Conservation (phyloP, 2,329 filamentous ascomycete genomes). For the Trichoderma sp. region DNA sequence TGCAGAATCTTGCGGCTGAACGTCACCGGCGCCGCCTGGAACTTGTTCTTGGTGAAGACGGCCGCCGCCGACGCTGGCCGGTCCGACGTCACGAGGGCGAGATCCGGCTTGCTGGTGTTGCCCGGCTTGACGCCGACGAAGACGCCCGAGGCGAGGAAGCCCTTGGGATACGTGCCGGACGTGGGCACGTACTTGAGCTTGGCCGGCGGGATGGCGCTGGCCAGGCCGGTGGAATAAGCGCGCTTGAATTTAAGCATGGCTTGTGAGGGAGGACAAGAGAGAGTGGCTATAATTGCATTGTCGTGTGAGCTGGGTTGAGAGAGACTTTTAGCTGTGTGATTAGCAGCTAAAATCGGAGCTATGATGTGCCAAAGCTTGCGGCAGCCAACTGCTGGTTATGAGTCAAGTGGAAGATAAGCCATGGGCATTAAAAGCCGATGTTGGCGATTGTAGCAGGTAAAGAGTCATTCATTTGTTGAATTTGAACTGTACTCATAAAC, state of each 20-base stretch:
- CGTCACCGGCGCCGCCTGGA: conserved; percentile 92
- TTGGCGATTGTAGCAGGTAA: background rate
- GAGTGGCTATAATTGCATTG: background rate
- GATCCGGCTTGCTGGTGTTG: conserved; percentile 87
- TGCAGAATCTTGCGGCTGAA: conserved; percentile 73
- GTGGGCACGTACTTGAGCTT: conserved; percentile 91
- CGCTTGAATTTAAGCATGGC: conserved; percentile 36
- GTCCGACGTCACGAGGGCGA: conserved; percentile 85
- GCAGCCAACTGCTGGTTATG: conserved; percentile 1
- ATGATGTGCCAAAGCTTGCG: background rate
- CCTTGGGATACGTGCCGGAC: conserved; percentile 82
- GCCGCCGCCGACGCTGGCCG: conserved; percentile 81
- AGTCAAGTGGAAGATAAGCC: background rate
- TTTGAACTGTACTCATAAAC: background rate
- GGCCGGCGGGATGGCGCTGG: conserved; percentile 60
- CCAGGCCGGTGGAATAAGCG: conserved; percentile 34
- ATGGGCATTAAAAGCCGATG: background rate
- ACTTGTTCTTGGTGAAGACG: conserved; percentile 97
- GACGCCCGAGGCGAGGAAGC: conserved; percentile 82
- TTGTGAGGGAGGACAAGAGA: background rate
- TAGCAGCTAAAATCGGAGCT: background rate
- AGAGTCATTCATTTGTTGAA: background rate
- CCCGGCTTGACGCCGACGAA: conserved; percentile 91
- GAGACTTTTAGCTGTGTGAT: background rate
- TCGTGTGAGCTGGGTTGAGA: conserved; percentile 10